A percentile compares a stretch with the other conserved stretches of the same genome.
phyloP scores from a whole-genome alignment of 495 filamentous ascomycete species.

The Halenospora varia region DNA sequence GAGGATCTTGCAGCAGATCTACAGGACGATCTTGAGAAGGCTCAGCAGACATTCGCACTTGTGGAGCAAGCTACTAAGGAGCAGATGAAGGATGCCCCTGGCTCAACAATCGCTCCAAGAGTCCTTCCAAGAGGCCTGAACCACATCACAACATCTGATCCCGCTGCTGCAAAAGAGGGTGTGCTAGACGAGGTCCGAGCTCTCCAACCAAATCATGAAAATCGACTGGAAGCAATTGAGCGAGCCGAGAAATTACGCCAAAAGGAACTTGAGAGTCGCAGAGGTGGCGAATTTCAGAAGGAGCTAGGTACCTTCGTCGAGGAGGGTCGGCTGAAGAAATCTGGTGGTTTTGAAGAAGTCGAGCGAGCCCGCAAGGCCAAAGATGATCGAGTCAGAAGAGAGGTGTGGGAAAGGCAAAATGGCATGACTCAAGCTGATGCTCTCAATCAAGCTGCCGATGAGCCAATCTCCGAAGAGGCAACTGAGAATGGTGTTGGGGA shows the following conservation, averaged over 20 bases:
- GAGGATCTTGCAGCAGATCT: constrained; percentile 91
- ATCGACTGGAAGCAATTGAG: constrained; percentile 89
- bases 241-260: constrained; percentile 84
- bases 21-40: constrained; percentile 92
- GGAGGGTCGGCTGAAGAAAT: constrained; percentile 92
- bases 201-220: constrained; percentile 92
- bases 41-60: constrained; percentile 83
- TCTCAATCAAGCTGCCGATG: not conserved
- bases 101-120: constrained; percentile 41
- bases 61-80: constrained; percentile 97
- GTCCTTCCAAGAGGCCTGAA: constrained; percentile 54
- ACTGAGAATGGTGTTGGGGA: not conserved
- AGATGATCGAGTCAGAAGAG: constrained; percentile 81
- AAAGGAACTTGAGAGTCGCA: constrained; percentile 77
- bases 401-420: constrained; percentile 75
- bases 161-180: constrained; percentile 77
- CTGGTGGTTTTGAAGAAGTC: constrained; percentile 88
- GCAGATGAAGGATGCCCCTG: constrained; percentile 70
- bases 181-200: constrained; percentile 92
- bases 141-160: constrained; percentile 60
- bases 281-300: constrained; percentile 77
- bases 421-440: constrained; percentile 34
- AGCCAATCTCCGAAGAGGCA: not conserved
- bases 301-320: constrained; percentile 86
- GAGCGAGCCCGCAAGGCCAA: constrained; percentile 79